Base-by-base conservation (phyloP, 2,329 filamentous ascomycete species). In the Sarocladium strictum region DNA sequence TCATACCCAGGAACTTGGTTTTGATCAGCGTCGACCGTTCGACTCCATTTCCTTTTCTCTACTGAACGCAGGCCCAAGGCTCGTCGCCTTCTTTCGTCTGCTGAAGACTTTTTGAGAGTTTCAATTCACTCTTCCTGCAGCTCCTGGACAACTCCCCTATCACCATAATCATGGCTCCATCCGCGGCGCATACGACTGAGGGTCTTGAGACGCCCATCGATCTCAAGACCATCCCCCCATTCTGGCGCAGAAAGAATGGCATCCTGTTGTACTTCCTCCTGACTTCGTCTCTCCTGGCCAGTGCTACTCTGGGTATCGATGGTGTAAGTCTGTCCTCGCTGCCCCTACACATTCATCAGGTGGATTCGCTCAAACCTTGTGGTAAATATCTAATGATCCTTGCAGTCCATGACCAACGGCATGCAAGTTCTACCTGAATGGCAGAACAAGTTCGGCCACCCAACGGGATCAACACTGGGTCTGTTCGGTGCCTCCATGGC, bases 201-300 rank as follows among this genome's bases (percentile, higher is more conserved):
- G 64, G 61, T 32, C 65, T 70, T 21, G 43, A 59, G 32, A 61
- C 67, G 15, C 62, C 65, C 2, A 65, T 70, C 17, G 67, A 71
- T 54, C 56, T 70, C 29, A 56, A 60, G 2, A 47, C 62, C 0
- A 59, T 68, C 4, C 62, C 67, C 1, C 68, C 67, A 0, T 71
- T 71, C 53, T 71, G 66, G 63, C 62, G 62, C 11, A 58, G 69
- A 12, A 73, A 71, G 47, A 76, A 75, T 65, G 72, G 72, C 1
- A 62, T 73, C 2, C 59, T 73, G 15, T 61, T 74, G 3, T 74
- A 74, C 58, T 73, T 74, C 35, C 59, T 74, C 3, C 65, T 74
- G 15, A 74, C 72, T 0, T 74, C 72, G 0, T 74, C 72, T 3
- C 63, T 73, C 1, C 59, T 74, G 29, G 69, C 72, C 32, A 74